These are phyloP conservation scores for Endocalyx cinctus DNA, from an alignment of 2,329 filamentous ascomycete genomes.

Conservation along the genomic window DNA sequence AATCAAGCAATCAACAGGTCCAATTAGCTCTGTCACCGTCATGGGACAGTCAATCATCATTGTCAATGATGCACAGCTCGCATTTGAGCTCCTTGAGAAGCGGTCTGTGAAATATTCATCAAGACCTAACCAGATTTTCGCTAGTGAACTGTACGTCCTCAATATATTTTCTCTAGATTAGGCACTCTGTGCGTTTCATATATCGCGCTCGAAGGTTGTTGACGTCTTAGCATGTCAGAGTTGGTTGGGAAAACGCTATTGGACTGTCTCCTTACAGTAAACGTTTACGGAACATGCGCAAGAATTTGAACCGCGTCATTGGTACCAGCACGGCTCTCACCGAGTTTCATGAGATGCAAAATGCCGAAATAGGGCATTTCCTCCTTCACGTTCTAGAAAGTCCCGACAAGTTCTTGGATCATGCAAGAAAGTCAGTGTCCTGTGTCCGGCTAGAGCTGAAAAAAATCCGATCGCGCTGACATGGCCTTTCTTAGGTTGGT, in stretches of 20 bases:
- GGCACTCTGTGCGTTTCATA: too few species aligned
- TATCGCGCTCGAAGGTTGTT: too few species aligned
- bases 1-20: too few species aligned
- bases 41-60: background rate
- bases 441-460: too few species aligned
- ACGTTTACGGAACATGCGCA: too few species aligned
- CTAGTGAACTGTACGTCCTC: background rate
- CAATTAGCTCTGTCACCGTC: background rate
- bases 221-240: too few species aligned
- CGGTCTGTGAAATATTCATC: background rate
- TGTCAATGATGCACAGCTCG: background rate
- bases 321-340: too few species aligned
- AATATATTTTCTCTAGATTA: too few species aligned
- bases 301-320: too few species aligned
- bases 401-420: background rate
- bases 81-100: background rate
- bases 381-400: slow-evolving; percentile 8
- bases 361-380: slow-evolving; percentile 7
- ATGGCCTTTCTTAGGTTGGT: slow-evolving; percentile 16
- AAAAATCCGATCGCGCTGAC: slow-evolving; percentile 2
- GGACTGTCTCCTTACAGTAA: too few species aligned
- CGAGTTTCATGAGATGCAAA: slow-evolving; percentile 6
- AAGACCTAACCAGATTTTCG: background rate
- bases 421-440: background rate
- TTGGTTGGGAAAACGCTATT: slow-evolving; percentile 10